Base-by-base conservation (phyloP, 2,329 filamentous ascomycete species). In the Zymoseptoria ardabiliae region DNA sequence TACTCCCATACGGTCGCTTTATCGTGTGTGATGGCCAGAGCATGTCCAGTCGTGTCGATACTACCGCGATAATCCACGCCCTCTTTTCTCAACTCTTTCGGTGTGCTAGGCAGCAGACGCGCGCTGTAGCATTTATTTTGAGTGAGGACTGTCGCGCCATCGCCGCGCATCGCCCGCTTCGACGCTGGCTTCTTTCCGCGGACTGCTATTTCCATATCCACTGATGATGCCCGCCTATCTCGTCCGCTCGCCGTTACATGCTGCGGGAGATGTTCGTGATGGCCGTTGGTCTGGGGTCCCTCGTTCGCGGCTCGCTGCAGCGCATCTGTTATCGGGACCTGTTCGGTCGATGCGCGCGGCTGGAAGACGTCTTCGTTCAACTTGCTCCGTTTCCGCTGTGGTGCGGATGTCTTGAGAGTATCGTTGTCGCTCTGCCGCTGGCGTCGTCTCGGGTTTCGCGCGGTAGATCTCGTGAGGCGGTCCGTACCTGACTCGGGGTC, bases 1-100 rank as follows among this genome's bases (percentile, higher is more conserved):
- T 97, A 97, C 17, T 90, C 88, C 94, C 94, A 99, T 54, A 96
- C 85, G 62, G 95, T 83, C 67, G 92, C 94, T 70, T 92, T 86
- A 7, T 87, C 86, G 65, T 87, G 85, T 8, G 90, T 95, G 58
- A 97, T 80, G 53, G 86, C 87, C 58, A 97, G 81, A 54, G 90
- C 92, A 19, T 68, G 61, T 21, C 28, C 63, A 61, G 60, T 59
- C 21, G 48, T 4, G n/a, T 54, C 59, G 54, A 67, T 52, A 61
- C 61, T 68, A 52, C 56, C 65, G 50, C 65, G 54, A 64, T 84
- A 73, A 81, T 91, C 89, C 82, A 69, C 86, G 82, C 65, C 83
- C 77, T 65, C 61, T 50, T 65, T 62, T 50, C 86, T 85, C 63
- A 96, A 83, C 69, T 86, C 84, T 69, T 92, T 87, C 54, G 93